Conservation (phyloP, 164 flowering plant species). For the Warburgia ugandensis region DNA sequence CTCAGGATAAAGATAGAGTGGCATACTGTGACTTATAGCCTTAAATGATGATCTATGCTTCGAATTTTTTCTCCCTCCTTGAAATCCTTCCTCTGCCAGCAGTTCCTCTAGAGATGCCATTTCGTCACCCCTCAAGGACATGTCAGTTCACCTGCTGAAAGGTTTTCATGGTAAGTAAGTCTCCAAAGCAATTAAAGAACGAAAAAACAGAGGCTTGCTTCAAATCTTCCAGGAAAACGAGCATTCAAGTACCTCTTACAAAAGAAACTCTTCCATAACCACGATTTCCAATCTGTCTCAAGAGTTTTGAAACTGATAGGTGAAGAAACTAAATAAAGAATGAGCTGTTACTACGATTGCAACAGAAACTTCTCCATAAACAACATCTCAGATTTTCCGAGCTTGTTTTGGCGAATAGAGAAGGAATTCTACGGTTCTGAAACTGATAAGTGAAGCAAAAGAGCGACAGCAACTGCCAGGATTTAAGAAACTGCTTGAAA, state of each 20-base stretch:
- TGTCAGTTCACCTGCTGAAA: too few relatives aligned
- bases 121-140: not conserved
- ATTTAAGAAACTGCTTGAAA: not conserved
- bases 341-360: too few relatives aligned
- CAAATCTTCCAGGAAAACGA: not conserved
- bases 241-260: not conserved
- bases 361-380: too few relatives aligned
- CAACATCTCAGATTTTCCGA: too few relatives aligned
- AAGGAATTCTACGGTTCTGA: not conserved
- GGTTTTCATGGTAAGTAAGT: too few relatives aligned
- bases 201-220: not conserved
- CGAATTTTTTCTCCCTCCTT: slow-evolving; percentile 25
- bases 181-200: not conserved
- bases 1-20: slow-evolving; percentile 12
- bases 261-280: too few relatives aligned
- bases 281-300: too few relatives aligned
- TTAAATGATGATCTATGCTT: slow-evolving; percentile 27
- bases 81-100: slow-evolving; percentile 62
- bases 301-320: too few relatives aligned
- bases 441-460: not conserved
- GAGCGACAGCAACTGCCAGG: not conserved
- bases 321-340: too few relatives aligned
- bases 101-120: slow-evolving; percentile 71
- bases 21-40: slow-evolving; percentile 20
- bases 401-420: not conserved